phyloP scores from a whole-genome alignment of 305 asterid genomes.

The Fraxinus albicans region DNA sequence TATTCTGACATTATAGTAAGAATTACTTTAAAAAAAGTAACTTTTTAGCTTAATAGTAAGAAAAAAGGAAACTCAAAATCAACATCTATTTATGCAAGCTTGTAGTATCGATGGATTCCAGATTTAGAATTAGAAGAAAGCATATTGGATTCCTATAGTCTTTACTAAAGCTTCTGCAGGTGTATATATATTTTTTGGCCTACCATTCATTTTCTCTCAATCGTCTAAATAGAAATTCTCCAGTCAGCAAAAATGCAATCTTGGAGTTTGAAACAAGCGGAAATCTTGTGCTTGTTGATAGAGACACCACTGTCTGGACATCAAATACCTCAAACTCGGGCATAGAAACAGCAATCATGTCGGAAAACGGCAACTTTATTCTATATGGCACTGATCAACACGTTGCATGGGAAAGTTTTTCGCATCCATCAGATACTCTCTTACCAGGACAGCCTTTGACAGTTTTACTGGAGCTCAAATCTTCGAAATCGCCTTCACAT shows the following conservation, averaged over 20 bases:
- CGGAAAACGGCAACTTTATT: conserved; percentile 75
- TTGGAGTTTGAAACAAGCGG: conserved; percentile 66
- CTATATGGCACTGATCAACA: conserved; percentile 40
- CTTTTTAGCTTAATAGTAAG: background rate
- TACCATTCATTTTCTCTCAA: conserved; percentile 62
- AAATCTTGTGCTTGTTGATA: conserved; percentile 55
- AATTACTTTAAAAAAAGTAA: no score
- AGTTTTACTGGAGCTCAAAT: conserved; percentile 53
- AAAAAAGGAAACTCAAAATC: background rate
- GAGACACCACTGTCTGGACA: conserved; percentile 55
- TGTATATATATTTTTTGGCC: conserved; percentile 33
- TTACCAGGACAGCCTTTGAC: conserved; percentile 77
- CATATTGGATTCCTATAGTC: conserved; percentile 29
- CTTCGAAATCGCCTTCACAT: conserved; percentile 43
- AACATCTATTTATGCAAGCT: background rate
- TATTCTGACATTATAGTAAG: background rate
- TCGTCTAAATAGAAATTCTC: conserved; percentile 77
- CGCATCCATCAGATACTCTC: conserved; percentile 81
- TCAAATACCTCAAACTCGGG: conserved; percentile 62
- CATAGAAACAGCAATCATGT: conserved; percentile 52
- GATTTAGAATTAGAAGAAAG: background rate
- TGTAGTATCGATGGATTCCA: background rate
- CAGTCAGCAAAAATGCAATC: conserved; percentile 65
- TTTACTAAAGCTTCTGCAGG: conserved; percentile 54
- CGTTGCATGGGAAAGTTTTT: conserved; percentile 72